Evolutionary conservation across 805 yeast genomes (phyloP).

Genomic region (Lipomyces sp.): DNA sequence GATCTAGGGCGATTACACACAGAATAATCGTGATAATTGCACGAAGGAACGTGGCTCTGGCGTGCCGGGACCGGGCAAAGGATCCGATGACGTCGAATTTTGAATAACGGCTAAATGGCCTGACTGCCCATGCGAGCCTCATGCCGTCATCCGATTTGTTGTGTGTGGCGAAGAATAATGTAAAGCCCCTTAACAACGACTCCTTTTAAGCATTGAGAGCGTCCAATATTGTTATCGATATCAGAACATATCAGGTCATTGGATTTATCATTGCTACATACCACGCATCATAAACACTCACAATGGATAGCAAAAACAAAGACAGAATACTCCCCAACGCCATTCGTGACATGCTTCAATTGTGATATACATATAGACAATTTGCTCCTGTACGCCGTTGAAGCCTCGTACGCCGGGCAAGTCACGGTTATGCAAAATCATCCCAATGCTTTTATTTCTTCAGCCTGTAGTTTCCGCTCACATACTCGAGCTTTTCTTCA

Average conservation of each 20-base stretch:
- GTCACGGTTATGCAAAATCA: neutral
- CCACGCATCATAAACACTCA: neutral
- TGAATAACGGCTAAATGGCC: too few species aligned
- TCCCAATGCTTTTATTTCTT: constrained; percentile 29
- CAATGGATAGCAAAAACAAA: neutral
- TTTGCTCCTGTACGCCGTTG: neutral
- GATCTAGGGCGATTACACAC: too few species aligned
- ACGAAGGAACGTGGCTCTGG: too few species aligned
- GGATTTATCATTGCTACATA: neutral
- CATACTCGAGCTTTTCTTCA: constrained; percentile 49
- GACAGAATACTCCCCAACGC: neutral
- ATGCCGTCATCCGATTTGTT: too few species aligned
- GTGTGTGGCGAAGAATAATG: too few species aligned
- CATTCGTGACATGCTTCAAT: neutral
- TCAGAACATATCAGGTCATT: neutral
- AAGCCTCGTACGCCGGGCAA: too few species aligned
- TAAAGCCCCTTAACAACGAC: too few species aligned
- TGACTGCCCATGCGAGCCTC: too few species aligned
- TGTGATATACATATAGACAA: neutral
- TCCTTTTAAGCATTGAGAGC: too few species aligned
- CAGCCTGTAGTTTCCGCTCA: constrained; percentile 48
- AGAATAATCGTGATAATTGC: too few species aligned
- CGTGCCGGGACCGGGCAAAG: too few species aligned
- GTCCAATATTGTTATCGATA: neutral
- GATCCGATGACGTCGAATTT: too few species aligned